Conservation (phyloP, 2,329 filamentous ascomycete species). For the Monosporascus sp. region DNA sequence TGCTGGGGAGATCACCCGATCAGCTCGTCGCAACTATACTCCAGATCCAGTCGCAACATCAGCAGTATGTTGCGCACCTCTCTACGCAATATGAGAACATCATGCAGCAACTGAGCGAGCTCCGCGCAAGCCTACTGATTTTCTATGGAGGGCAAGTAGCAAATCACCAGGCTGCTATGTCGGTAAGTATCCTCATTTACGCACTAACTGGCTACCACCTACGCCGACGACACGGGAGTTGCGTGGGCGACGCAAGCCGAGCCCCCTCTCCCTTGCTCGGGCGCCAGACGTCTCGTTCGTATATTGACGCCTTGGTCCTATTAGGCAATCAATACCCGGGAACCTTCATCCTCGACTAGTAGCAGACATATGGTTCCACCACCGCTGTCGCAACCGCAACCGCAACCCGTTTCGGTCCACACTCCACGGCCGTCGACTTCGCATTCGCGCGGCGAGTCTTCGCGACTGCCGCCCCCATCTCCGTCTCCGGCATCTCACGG, state of each 20-base stretch:
- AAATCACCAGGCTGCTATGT: conserved; percentile 26
- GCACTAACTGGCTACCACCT: too few species aligned
- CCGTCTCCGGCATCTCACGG: conserved; percentile 22
- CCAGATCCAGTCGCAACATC: conserved; percentile 29
- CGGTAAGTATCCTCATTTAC: conserved; percentile 19
- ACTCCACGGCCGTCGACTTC: conserved; percentile 18
- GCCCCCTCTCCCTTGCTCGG: not conserved
- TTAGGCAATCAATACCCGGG: conserved; percentile 19
- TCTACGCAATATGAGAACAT: conserved; percentile 28
- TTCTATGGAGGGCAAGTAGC: conserved; percentile 19
- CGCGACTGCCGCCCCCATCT: conserved; percentile 22
- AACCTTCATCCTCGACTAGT: conserved; percentile 8
- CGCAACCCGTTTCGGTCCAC: conserved; percentile 18
- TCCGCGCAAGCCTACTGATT: conserved; percentile 23
- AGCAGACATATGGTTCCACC: conserved; percentile 18
- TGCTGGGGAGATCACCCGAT: conserved; percentile 26
- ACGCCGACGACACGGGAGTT: too few species aligned
- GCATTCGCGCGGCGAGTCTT: conserved; percentile 23
- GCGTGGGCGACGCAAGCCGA: not conserved
- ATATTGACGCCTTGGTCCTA: conserved; percentile 9
- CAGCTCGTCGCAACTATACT: conserved; percentile 31
- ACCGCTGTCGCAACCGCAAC: conserved; percentile 8
- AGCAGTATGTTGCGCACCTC: conserved; percentile 28
- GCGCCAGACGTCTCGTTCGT: conserved; percentile 1
- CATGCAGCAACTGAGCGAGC: conserved; percentile 28